Evolutionary conservation across 345 rosid species (phyloP).

Genomic region (Luvunga scandens): DNA sequence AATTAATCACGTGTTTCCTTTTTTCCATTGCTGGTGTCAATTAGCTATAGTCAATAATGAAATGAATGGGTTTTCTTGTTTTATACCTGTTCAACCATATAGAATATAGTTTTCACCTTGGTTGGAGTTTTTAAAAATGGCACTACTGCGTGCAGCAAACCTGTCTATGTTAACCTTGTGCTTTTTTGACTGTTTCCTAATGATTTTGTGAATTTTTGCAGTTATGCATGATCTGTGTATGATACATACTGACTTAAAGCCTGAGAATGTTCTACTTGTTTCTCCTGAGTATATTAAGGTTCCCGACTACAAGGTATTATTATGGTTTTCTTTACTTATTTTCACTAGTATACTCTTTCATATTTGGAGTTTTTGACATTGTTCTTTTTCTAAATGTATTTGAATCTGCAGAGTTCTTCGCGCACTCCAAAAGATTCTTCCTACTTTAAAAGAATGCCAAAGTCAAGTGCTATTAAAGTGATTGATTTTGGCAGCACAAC

Average conservation of each 20-base stretch:
- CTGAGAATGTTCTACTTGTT: conserved; percentile 77
- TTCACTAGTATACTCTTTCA: background rate
- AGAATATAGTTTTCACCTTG: background rate
- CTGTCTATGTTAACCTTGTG: background rate
- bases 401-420: conserved; percentile 35
- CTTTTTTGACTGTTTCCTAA: background rate
- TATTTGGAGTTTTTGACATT: background rate
- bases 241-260: conserved; percentile 88
- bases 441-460: conserved; percentile 67
- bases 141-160: background rate
- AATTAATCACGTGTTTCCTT: conserved; percentile 4
- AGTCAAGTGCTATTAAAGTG: conserved; percentile 81
- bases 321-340: background rate
- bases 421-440: conserved; percentile 55
- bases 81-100: background rate
- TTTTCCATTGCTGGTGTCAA: background rate
- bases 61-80: background rate
- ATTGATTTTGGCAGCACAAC: conserved; percentile 95
- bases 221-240: conserved; percentile 87
- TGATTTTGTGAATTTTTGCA: conserved; percentile 30
- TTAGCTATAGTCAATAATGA: no score
- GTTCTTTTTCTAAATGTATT: background rate
- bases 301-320: conserved; percentile 73
- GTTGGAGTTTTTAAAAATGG: background rate
- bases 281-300: conserved; percentile 75